A percentile compares a stretch with the other conserved stretches of the same genome.
These are phyloP conservation scores for Huntiella omanensis DNA, from an alignment of 2,329 filamentous ascomycete species.

Conservation along the genomic window DNA sequence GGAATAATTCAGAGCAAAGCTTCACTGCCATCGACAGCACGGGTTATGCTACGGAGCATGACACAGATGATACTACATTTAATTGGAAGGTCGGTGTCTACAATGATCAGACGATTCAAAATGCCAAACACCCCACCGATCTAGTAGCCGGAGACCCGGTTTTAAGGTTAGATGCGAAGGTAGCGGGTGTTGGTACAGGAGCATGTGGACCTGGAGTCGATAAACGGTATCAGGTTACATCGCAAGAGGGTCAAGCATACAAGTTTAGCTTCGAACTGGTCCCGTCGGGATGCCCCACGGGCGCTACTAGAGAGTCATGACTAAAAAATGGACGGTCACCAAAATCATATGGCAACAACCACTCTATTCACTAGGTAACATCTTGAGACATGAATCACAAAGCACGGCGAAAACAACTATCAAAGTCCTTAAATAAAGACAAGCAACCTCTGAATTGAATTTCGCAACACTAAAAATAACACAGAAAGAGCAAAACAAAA, in stretches of 20 bases:
- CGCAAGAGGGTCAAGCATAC: slow-evolving; percentile 17
- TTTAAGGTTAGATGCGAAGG: slow-evolving; percentile 24
- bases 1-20: slow-evolving; percentile 11
- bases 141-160: slow-evolving; percentile 30
- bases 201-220: slow-evolving; percentile 30
- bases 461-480: too few relatives aligned
- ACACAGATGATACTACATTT: slow-evolving; percentile 11
- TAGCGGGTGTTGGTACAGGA: slow-evolving; percentile 30
- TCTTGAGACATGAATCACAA: too few relatives aligned
- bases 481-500: too few relatives aligned
- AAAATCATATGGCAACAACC: too few relatives aligned
- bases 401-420: too few relatives aligned
- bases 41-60: background rate
- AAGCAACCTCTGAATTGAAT: too few relatives aligned
- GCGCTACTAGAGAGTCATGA: too few relatives aligned
- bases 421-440: too few relatives aligned
- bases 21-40: too few relatives aligned
- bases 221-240: slow-evolving; percentile 25
- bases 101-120: slow-evolving; percentile 31
- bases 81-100: slow-evolving; percentile 30
- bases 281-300: slow-evolving; percentile 14
- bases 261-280: slow-evolving; percentile 21
- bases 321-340: too few relatives aligned
- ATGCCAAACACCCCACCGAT: slow-evolving; percentile 45
- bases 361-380: too few relatives aligned